A percentile compares a stretch with the other conserved stretches of the same genome.
These are phyloP conservation scores for Pleurotus platypus DNA, from an alignment of 768 basidiomycete genomes.

Conservation along the genomic window DNA sequence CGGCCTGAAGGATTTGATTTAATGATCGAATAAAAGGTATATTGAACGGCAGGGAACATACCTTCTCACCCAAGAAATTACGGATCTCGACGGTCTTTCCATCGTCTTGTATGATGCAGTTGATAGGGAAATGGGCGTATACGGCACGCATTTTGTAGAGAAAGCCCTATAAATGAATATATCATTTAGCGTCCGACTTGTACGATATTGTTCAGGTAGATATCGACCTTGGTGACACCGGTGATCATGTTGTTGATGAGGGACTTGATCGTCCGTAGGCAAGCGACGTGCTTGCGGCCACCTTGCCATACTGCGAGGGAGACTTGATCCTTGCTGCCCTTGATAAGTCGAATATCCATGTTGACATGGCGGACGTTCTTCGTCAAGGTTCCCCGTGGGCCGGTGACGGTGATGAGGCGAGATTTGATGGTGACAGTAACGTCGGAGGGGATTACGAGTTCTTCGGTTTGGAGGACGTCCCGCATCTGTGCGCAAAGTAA, in stretches of 20 bases:
- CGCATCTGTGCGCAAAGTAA: constrained; percentile 61
- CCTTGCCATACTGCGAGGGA: constrained; percentile 97
- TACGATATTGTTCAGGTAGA: background rate
- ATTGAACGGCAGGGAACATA: constrained; percentile 24
- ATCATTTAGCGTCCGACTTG: background rate
- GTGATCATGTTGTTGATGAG: constrained; percentile 97
- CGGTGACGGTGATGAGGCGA: constrained; percentile 86
- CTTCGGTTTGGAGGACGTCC: constrained; percentile 92
- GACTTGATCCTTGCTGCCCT: constrained; percentile 77
- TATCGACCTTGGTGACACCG: constrained; percentile 87
- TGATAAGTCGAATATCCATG: constrained; percentile 88
- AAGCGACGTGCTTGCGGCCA: constrained; percentile 96
- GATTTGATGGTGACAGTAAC: constrained; percentile 88
- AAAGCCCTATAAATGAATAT: constrained; percentile 70
- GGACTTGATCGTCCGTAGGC: constrained; percentile 93
- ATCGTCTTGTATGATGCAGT: constrained; percentile 85
- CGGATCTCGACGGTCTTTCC: constrained; percentile 82
- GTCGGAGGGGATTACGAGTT: constrained; percentile 82
- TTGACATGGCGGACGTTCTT: constrained; percentile 92
- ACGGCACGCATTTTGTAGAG: constrained; percentile 99
- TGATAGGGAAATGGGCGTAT: constrained; percentile 99
- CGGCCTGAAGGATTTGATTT: constrained; percentile 51
- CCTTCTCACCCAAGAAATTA: constrained; percentile 95
- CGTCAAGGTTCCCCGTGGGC: constrained; percentile 88
- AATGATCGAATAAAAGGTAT: background rate